Conservation (phyloP, 2,329 filamentous ascomycete genomes). For the Coniosporium tulheliwenetii region DNA sequence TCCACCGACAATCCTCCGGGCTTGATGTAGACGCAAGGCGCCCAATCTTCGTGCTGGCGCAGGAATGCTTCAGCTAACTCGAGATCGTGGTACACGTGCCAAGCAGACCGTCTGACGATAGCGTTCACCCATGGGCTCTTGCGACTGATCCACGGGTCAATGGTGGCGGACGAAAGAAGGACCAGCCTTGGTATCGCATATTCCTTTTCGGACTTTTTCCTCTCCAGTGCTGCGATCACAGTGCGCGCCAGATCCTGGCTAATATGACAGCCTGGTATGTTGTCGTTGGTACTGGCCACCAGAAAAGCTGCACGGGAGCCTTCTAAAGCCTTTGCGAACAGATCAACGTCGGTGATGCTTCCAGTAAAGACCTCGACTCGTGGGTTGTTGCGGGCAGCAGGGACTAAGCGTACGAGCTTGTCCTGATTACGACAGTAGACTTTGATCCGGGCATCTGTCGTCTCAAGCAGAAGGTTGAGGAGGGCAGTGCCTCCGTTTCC, state of each 20-base stretch:
- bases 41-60: no score
- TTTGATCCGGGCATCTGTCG: conserved; percentile 16
- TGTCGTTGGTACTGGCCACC: conserved; percentile 3
- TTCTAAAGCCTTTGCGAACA: no score
- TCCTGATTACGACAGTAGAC: conserved; percentile 28
- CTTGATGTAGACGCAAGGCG: background rate
- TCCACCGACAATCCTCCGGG: background rate
- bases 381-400: conserved; percentile 18
- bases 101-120: conserved; percentile 15
- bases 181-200: no score
- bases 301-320: background rate
- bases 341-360: no score
- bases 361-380: no score
- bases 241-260: conserved; percentile 18
- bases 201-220: conserved; percentile 17
- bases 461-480: conserved; percentile 21
- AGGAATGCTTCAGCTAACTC: no score
- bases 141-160: background rate
- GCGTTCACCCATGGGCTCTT: conserved; percentile 5
- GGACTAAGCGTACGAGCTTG: conserved; percentile 22
- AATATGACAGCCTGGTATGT: conserved; percentile 23
- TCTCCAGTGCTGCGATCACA: conserved; percentile 22
- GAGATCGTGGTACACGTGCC: conserved; percentile 4
- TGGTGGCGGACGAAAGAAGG: no score
- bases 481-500: no score